These are phyloP conservation scores for Anaeramoeba flamelloides DNA, from an alignment of 78 protist genomes.

Conservation along the genomic window DNA sequence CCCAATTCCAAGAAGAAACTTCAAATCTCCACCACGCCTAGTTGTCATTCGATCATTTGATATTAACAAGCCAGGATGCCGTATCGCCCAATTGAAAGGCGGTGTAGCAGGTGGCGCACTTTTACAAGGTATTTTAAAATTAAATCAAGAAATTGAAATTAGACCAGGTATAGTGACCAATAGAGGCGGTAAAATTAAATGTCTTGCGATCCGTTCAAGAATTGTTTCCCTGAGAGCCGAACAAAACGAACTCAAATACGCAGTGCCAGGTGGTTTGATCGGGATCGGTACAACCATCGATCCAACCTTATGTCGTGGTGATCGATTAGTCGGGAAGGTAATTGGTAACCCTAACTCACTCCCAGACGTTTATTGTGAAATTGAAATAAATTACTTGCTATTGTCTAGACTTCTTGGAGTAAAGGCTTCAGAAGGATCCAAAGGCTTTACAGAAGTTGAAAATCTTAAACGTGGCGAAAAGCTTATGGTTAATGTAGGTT, in stretches of 20 bases:
- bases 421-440: neutral
- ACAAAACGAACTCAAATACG: constrained; percentile 75
- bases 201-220: constrained; percentile 65
- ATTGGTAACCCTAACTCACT: neutral
- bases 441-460: neutral
- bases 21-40: constrained; percentile 72
- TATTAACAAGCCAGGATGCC: constrained; percentile 95
- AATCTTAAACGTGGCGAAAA: constrained; percentile 28
- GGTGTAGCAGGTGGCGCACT: constrained; percentile 99
- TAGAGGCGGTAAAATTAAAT: constrained; percentile 48
- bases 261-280: constrained; percentile 99
- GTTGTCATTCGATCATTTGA: constrained; percentile 98
- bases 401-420: neutral
- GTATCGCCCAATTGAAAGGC: constrained; percentile 77
- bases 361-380: neutral
- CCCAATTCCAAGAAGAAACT: constrained; percentile 50
- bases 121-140: constrained; percentile 77
- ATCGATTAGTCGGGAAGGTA: constrained; percentile 92
- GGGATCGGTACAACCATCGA: constrained; percentile 98
- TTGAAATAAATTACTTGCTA: neutral
- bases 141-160: constrained; percentile 84
- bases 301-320: constrained; percentile 90
- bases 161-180: constrained; percentile 49
- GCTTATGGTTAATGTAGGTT: constrained; percentile 94
- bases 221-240: constrained; percentile 74